A percentile compares a stretch with the other conserved stretches of the same genome.
Conservation (phyloP, 768 basidiomycete genomes). For the Amanita fuliginea region DNA sequence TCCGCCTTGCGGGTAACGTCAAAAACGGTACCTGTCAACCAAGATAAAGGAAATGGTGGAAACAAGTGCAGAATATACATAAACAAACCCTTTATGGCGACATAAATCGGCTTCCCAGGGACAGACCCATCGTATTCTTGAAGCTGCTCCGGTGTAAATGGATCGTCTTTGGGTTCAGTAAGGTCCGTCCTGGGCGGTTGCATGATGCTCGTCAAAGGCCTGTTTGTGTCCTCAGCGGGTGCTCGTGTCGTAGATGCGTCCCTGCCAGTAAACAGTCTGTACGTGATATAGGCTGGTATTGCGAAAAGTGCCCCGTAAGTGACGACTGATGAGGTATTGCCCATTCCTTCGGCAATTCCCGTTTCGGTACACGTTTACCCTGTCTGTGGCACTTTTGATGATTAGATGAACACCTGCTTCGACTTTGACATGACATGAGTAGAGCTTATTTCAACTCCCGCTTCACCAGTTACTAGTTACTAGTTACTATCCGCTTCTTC, state of each 20-base stretch:
- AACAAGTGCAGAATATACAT: not conserved
- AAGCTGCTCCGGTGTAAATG: conserved; percentile 61
- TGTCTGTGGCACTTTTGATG: no score
- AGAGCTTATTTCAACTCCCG: no score
- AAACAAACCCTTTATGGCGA: conserved; percentile 78
- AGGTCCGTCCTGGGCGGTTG: conserved; percentile 52
- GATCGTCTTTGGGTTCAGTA: conserved; percentile 65
- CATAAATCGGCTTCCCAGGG: conserved; percentile 63
- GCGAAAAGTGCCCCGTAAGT: conserved; percentile 16
- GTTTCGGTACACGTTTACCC: no score
- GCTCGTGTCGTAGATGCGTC: conserved; percentile 5
- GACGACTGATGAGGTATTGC: conserved; percentile 9
- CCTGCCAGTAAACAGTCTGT: conserved; percentile 9
- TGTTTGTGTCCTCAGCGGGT: conserved; percentile 18
- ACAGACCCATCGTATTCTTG: conserved; percentile 62
- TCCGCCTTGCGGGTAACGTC: conserved; percentile 81
- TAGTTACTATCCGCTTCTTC: no score
- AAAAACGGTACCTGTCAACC: conserved; percentile 66
- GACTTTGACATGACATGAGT: no score
- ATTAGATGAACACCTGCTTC: no score
- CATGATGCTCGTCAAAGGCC: conserved; percentile 52
- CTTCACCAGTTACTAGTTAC: no score
- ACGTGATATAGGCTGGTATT: conserved; percentile 17
- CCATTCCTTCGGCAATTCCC: conserved; percentile 11
- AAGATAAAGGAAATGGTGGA: not conserved